Base-by-base conservation (phyloP, 1,139 yeast genomes). In the Kodamaea sp. region DNA sequence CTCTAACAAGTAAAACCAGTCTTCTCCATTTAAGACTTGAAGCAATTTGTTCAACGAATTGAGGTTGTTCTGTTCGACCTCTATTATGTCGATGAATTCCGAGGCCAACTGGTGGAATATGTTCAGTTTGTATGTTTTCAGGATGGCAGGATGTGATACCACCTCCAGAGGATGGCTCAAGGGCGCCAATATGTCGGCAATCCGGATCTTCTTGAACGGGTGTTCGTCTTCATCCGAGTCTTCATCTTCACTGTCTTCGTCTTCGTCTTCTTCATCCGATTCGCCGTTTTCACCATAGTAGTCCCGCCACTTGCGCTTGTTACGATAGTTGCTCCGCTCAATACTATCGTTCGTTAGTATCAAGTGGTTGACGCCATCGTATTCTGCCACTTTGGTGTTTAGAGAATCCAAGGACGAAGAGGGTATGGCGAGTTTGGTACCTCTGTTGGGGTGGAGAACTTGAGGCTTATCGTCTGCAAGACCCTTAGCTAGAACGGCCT, bases 11-110 rank as follows among this genome's bases (percentile, higher is more conserved):
- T 78, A 79, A 32, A 70, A 72, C 53, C 95, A 86, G 57, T 87
- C 92, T 52, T 90, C 97, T 8, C 97, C 96, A 35, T 89, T 69
- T 51, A 90, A 78, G 1, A 85, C 80, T 43, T 83, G 87, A 60
- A 90, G 71, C 31, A 90, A 65, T 47, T 78, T 78, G 32, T 84
- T 76, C 40, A 89, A 68, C 58, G 81, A 77, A 40, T 82, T 79
- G 15, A 86, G 83, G 28, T 81, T 83, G 23, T 73, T 70, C 51
- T 88, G 96, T 53, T 90, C 97, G 28, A 77, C 74, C 51, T 85
- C 90, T 35, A 92, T 83, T 41, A 83, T 66, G 36, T 83, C 83
- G 27, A 90, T 77, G 24, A 92, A 78, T 44, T 88, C 87, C 24
- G 65, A 63, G 1, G 96, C 84, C 46, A 90, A 58, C 64, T 71